Percentiles rank a stretch among this genome's conserved stretches.
Evolutionary conservation across 768 basidiomycete species (phyloP).

Genomic region (Mycena sanguinolenta): DNA sequence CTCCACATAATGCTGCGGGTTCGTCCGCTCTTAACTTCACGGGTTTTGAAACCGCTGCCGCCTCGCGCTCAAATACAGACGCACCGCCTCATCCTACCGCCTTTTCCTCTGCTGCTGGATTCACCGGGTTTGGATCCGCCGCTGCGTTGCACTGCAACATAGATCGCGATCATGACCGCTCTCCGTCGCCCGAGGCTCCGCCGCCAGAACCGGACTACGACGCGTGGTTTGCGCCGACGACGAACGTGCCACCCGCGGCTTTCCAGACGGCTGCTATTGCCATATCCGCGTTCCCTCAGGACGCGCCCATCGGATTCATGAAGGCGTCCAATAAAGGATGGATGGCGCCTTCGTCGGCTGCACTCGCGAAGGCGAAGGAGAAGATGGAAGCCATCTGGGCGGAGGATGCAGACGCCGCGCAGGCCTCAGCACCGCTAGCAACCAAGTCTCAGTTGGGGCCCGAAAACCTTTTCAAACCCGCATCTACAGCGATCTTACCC

Average conservation of each 20-base stretch:
- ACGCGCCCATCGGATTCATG: conserved; percentile 42
- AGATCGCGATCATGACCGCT: conserved; percentile 43
- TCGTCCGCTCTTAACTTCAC: conserved; percentile 15
- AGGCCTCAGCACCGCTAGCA: background rate
- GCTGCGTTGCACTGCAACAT: conserved; percentile 35
- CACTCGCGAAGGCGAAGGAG: conserved; percentile 68
- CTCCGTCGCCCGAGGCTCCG: conserved; percentile 54
- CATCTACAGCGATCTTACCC: conserved; percentile 35
- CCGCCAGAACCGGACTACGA: conserved; percentile 57
- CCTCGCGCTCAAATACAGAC: conserved; percentile 31
- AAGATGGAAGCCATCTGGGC: conserved; percentile 62
- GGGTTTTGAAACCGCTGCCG: conserved; percentile 33
- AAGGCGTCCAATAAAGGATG: conserved; percentile 53
- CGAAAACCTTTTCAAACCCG: conserved; percentile 47
- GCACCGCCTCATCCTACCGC: conserved; percentile 1
- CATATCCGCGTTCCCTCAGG: conserved; percentile 21
- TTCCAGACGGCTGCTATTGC: conserved; percentile 53
- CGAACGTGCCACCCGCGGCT: conserved; percentile 44
- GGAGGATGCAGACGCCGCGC: conserved; percentile 11
- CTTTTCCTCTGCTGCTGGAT: conserved; percentile 21
- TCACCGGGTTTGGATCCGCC: conserved; percentile 27
- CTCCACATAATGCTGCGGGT: background rate
- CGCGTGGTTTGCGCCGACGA: conserved; percentile 63
- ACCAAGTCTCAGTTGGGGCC: conserved; percentile 32
- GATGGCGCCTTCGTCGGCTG: conserved; percentile 65